Evolutionary conservation across 225 moss, liverwort and hornwort species (phyloP).

Genomic region (Anthoceros angustus): DNA sequence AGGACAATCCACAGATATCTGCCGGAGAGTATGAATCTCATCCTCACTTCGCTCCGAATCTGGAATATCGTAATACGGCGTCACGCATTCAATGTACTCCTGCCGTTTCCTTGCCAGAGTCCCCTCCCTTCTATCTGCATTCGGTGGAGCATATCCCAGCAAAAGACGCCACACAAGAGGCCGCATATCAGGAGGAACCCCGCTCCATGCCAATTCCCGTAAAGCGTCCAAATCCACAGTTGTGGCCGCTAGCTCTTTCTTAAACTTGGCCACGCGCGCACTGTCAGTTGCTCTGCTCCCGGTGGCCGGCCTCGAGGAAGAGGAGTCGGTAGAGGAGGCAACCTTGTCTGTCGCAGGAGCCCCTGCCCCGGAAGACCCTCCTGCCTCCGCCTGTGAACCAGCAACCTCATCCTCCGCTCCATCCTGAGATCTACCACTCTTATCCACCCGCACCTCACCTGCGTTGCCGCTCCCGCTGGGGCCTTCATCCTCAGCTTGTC

Average conservation of each 20-base stretch:
- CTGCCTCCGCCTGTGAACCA: neutral
- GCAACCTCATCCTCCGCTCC: neutral
- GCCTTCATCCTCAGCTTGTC: slow-evolving; percentile 23
- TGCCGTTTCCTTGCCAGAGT: slow-evolving; percentile 86
- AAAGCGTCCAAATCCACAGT: slow-evolving; percentile 88
- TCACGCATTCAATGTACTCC: slow-evolving; percentile 90
- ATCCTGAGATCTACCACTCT: neutral
- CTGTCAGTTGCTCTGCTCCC: slow-evolving; percentile 94
- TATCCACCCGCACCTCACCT: slow-evolving; percentile 4
- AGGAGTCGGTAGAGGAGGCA: neutral
- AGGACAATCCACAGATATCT: slow-evolving; percentile 94
- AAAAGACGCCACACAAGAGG: slow-evolving; percentile 91
- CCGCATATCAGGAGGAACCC: slow-evolving; percentile 73
- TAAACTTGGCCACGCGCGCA: slow-evolving; percentile 93
- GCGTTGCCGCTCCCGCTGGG: neutral
- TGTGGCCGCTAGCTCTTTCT: slow-evolving; percentile 64
- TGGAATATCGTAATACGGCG: slow-evolving; percentile 80
- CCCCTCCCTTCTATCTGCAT: slow-evolving; percentile 87
- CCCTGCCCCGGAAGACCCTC: neutral
- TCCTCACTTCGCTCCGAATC: slow-evolving; percentile 88
- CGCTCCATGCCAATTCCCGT: slow-evolving; percentile 98
- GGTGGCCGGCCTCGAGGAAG: slow-evolving; percentile 42
- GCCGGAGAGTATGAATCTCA: slow-evolving; percentile 85
- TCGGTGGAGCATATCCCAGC: slow-evolving; percentile 96
- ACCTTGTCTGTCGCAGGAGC: neutral